These are phyloP conservation scores for Pythium graminicola DNA, from an alignment of 352 stramenopile genomes.

Conservation along the genomic window DNA sequence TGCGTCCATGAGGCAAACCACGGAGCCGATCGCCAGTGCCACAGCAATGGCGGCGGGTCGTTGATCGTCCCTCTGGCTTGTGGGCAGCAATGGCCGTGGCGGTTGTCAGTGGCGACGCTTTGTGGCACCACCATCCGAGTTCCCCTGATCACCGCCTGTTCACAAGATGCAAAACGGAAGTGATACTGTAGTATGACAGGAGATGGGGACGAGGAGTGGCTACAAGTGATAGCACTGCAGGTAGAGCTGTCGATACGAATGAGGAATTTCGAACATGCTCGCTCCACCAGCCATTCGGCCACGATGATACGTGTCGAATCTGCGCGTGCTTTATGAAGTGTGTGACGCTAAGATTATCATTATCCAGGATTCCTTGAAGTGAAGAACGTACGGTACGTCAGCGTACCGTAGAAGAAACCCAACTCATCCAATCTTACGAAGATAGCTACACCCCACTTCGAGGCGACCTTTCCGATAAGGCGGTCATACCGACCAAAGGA, in stretches of 20 bases:
- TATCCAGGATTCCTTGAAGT: too few relatives aligned
- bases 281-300: background rate
- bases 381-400: background rate
- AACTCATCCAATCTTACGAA: too few relatives aligned
- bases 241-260: background rate
- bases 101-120: conserved; percentile 2
- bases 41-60: too few relatives aligned
- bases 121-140: too few relatives aligned
- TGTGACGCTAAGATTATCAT: too few relatives aligned
- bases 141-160: too few relatives aligned
- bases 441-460: background rate
- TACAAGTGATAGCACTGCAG: conserved; percentile 2
- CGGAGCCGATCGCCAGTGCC: background rate
- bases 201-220: background rate
- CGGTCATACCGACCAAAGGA: background rate
- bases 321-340: too few relatives aligned
- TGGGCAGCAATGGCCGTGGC: too few relatives aligned
- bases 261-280: background rate
- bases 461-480: conserved; percentile 1
- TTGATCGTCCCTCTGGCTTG: too few relatives aligned
- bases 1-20: background rate
- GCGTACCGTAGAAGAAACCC: conserved; percentile 1
- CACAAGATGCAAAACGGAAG: too few relatives aligned
- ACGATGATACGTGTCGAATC: conserved; percentile 6
- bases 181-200: too few relatives aligned